Base-by-base conservation (phyloP, 257 asterid species). In the Petunia secreta region DNA sequence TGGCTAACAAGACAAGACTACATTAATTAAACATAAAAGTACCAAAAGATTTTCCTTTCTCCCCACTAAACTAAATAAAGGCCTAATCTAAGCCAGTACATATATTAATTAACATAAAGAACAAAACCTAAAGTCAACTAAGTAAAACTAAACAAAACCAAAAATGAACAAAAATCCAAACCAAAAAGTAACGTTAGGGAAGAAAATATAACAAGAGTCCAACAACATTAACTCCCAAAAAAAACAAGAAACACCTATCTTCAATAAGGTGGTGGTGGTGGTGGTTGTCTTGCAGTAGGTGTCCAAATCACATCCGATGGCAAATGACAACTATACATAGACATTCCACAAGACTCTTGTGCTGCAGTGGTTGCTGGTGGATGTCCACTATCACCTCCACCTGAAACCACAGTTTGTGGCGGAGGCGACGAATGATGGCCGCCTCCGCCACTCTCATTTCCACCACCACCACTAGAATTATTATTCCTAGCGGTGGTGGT, bases 241-340 rank as follows among this genome's bases (percentile, higher is more conserved):
- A n/a, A 41, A 63, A 10, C 52, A n/a, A 37, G 13, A 41, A 54
- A 16, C 8, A 16, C 76, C n/a, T 16, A 36, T 50, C 63, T 10
- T 15, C 38, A 15, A 2, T 7, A 1, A 57, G 75, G 75, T 5
- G 85, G 88, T 5, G 87, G 88, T 8, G 88, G 91, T 14, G 62
- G 91, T 9, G 89, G 88, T 76, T 84, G 97, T 54, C 96, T 84
- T 6, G 87, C 88, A 3, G 93, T 73, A 7, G 96, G 94, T 0
- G 91, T 87, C 95, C 95, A 90, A 0, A 91, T 83, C 78, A 88
- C 93, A 65, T 93, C 96, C 1, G 88, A 65, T 44, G 89, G 81
- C 83, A 87, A 3, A 16, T 84, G 90, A 58, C 88, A 83, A 55
- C 85, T 80, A 50, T 84, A 88, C 48, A 85, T 53, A 1, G 88